These are phyloP conservation scores for Boletellus emodensis DNA, from an alignment of 768 basidiomycete species.

Conservation along the genomic window DNA sequence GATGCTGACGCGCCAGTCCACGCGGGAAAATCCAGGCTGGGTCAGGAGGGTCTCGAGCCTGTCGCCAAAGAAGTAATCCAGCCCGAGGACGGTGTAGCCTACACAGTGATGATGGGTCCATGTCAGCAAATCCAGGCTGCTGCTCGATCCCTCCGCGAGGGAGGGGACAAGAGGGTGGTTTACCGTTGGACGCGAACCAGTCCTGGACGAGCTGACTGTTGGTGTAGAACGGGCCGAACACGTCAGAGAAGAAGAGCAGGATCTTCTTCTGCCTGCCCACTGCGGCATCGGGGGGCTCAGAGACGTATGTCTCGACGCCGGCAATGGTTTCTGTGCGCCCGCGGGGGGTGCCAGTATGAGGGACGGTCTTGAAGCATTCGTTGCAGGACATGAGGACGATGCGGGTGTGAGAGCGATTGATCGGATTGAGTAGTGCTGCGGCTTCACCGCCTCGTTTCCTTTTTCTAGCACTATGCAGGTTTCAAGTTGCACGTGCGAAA, in stretches of 20 bases:
- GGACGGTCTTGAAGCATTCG: slow-evolving; percentile 50
- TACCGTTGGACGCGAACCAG: slow-evolving; percentile 59
- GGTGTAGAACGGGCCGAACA: slow-evolving; percentile 55
- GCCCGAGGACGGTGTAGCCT: slow-evolving; percentile 58
- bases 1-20: slow-evolving; percentile 40
- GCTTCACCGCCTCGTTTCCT: too few species aligned
- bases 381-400: slow-evolving; percentile 42
- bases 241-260: slow-evolving; percentile 55
- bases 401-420: background rate
- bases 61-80: slow-evolving; percentile 65
- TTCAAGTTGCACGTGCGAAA: too few species aligned
- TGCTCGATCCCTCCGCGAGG: too few species aligned
- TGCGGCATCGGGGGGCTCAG: slow-evolving; percentile 40
- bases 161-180: too few species aligned
- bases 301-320: slow-evolving; percentile 51
- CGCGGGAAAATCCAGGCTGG: slow-evolving; percentile 36
- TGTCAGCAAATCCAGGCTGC: background rate
- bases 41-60: slow-evolving; percentile 39
- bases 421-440: too few species aligned
- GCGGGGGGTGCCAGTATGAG: slow-evolving; percentile 47
- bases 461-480: too few species aligned
- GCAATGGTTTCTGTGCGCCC: slow-evolving; percentile 32
- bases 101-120: too few species aligned
- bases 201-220: slow-evolving; percentile 62
- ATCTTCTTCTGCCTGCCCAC: slow-evolving; percentile 36